Percentiles rank a stretch among this genome's conserved stretches.
Evolutionary conservation across 2,329 filamentous ascomycete genomes (phyloP).

Genomic region (Aspergillus latus): DNA sequence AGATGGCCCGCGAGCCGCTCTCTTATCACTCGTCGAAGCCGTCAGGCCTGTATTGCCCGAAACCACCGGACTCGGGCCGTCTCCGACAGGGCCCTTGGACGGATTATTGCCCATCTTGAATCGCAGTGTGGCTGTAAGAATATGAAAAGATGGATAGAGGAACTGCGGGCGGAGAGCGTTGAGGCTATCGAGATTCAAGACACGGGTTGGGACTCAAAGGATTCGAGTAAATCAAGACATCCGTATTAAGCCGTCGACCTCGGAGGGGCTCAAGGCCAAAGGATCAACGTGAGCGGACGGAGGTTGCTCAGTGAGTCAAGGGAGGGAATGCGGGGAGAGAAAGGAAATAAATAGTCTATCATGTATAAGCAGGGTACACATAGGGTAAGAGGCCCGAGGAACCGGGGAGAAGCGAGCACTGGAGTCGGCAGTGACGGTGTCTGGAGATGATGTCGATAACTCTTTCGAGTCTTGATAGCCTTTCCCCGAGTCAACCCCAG

Average conservation of each 20-base stretch:
- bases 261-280: constrained; percentile 13
- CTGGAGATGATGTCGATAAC: constrained; percentile 12
- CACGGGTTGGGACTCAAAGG: not conserved
- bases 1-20: constrained; percentile 42
- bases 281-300: not conserved
- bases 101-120: constrained; percentile 51
- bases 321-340: not conserved
- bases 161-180: constrained; percentile 1
- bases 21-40: constrained; percentile 35
- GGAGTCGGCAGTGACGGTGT: constrained; percentile 19
- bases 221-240: constrained; percentile 19
- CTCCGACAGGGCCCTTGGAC: constrained; percentile 43
- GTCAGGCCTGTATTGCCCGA: constrained; percentile 27
- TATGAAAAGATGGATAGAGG: constrained; percentile 9
- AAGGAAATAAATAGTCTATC: constrained; percentile 8
- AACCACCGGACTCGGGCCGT: constrained; percentile 28
- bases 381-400: constrained; percentile 4
- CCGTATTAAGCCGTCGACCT: constrained; percentile 26
- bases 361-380: constrained; percentile 3
- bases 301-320: not conserved
- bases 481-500: constrained; percentile 14
- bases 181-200: constrained; percentile 9
- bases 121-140: constrained; percentile 12
- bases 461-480: constrained; percentile 12
- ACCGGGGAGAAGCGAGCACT: constrained; percentile 5